A percentile compares a stretch with the other conserved stretches of the same genome.
Evolutionary conservation across 306 rosid species (phyloP).

Genomic region (Benincasa hispida): DNA sequence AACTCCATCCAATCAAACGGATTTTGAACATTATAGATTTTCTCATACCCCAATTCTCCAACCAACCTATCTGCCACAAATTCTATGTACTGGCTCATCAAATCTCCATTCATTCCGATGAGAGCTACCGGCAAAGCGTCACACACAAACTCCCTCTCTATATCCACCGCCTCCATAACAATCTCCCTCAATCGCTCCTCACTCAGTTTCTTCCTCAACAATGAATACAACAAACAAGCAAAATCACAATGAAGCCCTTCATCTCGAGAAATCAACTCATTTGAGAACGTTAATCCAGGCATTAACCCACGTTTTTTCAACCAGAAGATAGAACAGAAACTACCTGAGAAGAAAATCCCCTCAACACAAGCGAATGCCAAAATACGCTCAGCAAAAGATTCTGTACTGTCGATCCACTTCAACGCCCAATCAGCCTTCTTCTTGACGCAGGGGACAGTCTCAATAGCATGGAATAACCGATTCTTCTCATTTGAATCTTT

Average conservation of each 20-base stretch:
- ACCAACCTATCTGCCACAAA: constrained; percentile 72
- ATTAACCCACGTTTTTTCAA: constrained; percentile 74
- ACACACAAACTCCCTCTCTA: constrained; percentile 70
- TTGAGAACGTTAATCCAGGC: constrained; percentile 76
- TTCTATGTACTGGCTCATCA: constrained; percentile 74
- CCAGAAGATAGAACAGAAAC: constrained; percentile 84
- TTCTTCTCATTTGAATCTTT: constrained; percentile 42
- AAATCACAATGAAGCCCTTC: constrained; percentile 81
- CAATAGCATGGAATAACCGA: constrained; percentile 49
- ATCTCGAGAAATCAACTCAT: constrained; percentile 76
- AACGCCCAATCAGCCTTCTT: constrained; percentile 68
- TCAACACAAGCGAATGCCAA: constrained; percentile 80
- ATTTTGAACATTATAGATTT: constrained; percentile 44
- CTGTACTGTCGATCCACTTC: constrained; percentile 37
- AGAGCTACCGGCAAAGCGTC: constrained; percentile 78
- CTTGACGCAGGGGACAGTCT: constrained; percentile 58
- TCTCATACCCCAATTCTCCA: constrained; percentile 46
- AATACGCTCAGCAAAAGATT: constrained; percentile 39
- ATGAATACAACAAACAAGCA: constrained; percentile 53
- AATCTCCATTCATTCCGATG: constrained; percentile 65
- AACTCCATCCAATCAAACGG: constrained; percentile 97
- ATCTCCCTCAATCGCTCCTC: constrained; percentile 51
- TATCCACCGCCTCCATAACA: constrained; percentile 48
- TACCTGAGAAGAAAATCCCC: constrained; percentile 80
- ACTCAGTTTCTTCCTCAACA: constrained; percentile 28